These are phyloP conservation scores for Kickxella alabastrina DNA, from an alignment of 192 early-diverging fungal genomes.

Conservation along the genomic window DNA sequence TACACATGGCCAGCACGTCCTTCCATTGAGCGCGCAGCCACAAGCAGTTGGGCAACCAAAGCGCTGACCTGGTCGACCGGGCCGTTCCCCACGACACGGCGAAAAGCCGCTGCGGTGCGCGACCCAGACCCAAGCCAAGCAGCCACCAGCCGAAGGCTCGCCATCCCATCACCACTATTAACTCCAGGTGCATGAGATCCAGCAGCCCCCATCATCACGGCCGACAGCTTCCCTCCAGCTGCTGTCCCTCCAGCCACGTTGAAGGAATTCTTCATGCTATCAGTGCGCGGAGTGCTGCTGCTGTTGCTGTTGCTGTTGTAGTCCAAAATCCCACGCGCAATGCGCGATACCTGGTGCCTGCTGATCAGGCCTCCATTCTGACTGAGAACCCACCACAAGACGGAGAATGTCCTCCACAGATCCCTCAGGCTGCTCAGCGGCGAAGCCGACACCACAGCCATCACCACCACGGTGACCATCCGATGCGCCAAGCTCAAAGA, in stretches of 20 bases:
- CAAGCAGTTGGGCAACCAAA: conserved; percentile 26
- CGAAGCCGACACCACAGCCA: conserved; percentile 37
- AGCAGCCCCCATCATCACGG: background rate
- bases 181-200: background rate
- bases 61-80: conserved; percentile 36
- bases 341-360: conserved; percentile 45
- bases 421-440: conserved; percentile 41
- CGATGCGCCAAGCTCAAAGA: conserved; percentile 51
- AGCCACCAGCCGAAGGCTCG: conserved; percentile 26
- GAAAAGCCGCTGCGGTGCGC: conserved; percentile 30
- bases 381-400: conserved; percentile 50
- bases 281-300: background rate
- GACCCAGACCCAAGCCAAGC: conserved; percentile 39
- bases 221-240: background rate
- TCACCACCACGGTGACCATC: conserved; percentile 40
- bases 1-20: conserved; percentile 19
- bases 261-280: background rate
- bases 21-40: conserved; percentile 9
- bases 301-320: conserved; percentile 3
- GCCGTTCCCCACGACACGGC: conserved; percentile 38
- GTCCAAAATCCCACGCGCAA: conserved; percentile 52
- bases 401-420: conserved; percentile 50
- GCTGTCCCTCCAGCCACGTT: background rate
- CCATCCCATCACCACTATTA: conserved; percentile 12
- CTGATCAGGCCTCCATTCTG: conserved; percentile 51